Evolutionary conservation across 352 stramenopile genomes (phyloP).

Genomic region (Phytophthora hybrid): DNA sequence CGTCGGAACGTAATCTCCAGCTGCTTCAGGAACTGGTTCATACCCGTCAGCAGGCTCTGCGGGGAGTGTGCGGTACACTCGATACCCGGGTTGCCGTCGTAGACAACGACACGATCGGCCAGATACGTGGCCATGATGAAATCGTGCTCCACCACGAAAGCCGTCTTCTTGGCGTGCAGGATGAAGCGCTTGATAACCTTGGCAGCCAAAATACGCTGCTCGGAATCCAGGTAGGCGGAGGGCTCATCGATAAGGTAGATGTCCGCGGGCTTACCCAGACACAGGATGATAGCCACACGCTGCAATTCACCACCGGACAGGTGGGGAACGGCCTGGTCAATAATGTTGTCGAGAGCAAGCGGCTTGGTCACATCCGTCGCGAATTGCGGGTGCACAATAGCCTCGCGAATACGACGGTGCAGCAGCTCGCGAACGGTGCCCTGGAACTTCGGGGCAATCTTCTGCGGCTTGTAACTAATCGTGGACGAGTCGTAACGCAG

Average conservation of each 20-base stretch:
- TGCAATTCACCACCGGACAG: constrained; percentile 99
- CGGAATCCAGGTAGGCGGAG: constrained; percentile 99
- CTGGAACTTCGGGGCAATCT: constrained; percentile 96
- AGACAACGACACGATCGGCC: constrained; percentile 96
- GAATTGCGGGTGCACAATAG: constrained; percentile 99
- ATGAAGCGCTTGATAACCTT: constrained; percentile 99
- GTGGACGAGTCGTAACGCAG: constrained; percentile 87
- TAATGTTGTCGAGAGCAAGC: constrained; percentile 98
- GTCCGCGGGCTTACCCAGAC: constrained; percentile 97
- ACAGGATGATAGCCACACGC: constrained; percentile 98
- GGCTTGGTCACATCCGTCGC: constrained; percentile 99
- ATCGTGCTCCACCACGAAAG: constrained; percentile 99
- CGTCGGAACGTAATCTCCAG: constrained; percentile 99
- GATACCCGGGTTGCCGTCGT: constrained; percentile 95
- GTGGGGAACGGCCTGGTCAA: constrained; percentile 98
- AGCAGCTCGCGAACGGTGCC: constrained; percentile 98
- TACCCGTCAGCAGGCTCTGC: constrained; percentile 96
- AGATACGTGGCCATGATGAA: constrained; percentile 99
- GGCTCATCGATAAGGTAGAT: constrained; percentile 99
- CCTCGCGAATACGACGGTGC: constrained; percentile 97
- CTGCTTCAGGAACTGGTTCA: constrained; percentile 99
- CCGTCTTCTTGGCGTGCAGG: constrained; percentile 99
- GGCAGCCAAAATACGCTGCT: constrained; percentile 98
- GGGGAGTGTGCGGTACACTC: constrained; percentile 97
- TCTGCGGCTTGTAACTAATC: constrained; percentile 99